Conservation (phyloP, 2,329 filamentous ascomycete genomes). For the Phialophora chinensis region DNA sequence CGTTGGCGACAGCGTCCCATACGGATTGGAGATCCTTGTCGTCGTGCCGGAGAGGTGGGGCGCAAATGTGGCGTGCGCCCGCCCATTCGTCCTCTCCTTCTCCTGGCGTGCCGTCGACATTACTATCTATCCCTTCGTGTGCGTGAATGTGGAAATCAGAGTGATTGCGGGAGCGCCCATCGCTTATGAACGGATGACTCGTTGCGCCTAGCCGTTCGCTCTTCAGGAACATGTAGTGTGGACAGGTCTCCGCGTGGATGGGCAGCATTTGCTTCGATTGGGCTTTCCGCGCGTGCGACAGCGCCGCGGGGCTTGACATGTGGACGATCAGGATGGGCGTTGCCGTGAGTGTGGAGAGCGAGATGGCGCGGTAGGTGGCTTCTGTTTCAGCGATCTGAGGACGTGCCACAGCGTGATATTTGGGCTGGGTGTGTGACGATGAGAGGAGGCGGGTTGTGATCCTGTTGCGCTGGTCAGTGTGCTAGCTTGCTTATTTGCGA, state of each 20-base stretch:
- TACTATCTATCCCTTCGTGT: background rate
- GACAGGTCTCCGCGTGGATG: slow-evolving; percentile 64
- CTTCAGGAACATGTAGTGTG: slow-evolving; percentile 63
- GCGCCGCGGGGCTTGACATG: slow-evolving; percentile 56
- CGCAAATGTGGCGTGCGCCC: slow-evolving; percentile 62
- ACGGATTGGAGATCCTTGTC: slow-evolving; percentile 57
- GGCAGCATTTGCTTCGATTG: slow-evolving; percentile 57
- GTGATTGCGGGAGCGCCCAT: slow-evolving; percentile 42
- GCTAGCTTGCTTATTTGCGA: background rate
- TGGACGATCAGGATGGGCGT: slow-evolving; percentile 62
- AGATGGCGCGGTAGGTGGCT: slow-evolving; percentile 58
- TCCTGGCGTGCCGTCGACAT: background rate
- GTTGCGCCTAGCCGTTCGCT: slow-evolving; percentile 48
- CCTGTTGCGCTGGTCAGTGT: slow-evolving; percentile 38
- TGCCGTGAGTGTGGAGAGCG: slow-evolving; percentile 56
- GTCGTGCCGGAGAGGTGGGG: slow-evolving; percentile 57
- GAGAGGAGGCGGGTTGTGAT: slow-evolving; percentile 36
- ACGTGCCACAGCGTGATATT: slow-evolving; percentile 51
- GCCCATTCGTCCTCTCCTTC: slow-evolving; percentile 45
- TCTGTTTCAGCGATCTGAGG: slow-evolving; percentile 52
- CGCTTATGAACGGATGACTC: slow-evolving; percentile 44
- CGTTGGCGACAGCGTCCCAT: slow-evolving; percentile 59
- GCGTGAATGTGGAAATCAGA: slow-evolving; percentile 40
- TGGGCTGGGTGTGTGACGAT: slow-evolving; percentile 40
- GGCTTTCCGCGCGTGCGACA: slow-evolving; percentile 57